Conservation (phyloP, 2,329 filamentous ascomycete genomes). For the Trichoderma cornu-damae region DNA sequence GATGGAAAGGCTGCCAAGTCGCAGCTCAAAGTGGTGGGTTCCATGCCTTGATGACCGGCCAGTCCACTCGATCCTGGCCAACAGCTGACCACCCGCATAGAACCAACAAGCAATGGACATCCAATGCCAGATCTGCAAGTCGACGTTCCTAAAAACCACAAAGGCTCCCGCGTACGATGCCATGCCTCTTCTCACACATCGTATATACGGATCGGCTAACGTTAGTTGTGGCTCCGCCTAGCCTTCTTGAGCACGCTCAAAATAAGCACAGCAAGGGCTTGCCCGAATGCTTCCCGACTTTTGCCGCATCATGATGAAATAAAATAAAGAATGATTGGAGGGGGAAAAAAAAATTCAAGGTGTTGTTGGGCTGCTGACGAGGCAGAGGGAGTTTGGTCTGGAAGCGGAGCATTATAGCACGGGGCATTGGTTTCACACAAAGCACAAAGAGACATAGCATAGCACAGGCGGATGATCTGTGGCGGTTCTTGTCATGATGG, state of each 20-base stretch:
- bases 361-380: slow-evolving; percentile 7
- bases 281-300: slow-evolving; percentile 63
- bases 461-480: slow-evolving; percentile 2
- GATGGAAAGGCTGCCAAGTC: slow-evolving; percentile 56
- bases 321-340: background rate
- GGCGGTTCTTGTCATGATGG: background rate
- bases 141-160: slow-evolving; percentile 73
- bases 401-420: slow-evolving; percentile 18
- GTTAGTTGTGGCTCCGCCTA: slow-evolving; percentile 27
- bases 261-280: slow-evolving; percentile 75
- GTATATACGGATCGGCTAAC: slow-evolving; percentile 4
- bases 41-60: background rate
- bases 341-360: background rate
- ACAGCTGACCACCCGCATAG: slow-evolving; percentile 36
- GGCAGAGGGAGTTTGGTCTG: slow-evolving; percentile 16
- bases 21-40: slow-evolving; percentile 61
- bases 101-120: slow-evolving; percentile 71
- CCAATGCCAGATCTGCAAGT: slow-evolving; percentile 71
- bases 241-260: slow-evolving; percentile 63
- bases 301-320: slow-evolving; percentile 22
- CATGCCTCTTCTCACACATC: slow-evolving; percentile 1
- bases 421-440: slow-evolving; percentile 6
- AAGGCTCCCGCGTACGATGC: slow-evolving; percentile 60
- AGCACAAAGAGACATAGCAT: slow-evolving; percentile 8
- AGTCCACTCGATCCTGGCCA: background rate